phyloP scores from a whole-genome alignment of 306 rosid genomes.

The Cucurbita argyrosperma region DNA sequence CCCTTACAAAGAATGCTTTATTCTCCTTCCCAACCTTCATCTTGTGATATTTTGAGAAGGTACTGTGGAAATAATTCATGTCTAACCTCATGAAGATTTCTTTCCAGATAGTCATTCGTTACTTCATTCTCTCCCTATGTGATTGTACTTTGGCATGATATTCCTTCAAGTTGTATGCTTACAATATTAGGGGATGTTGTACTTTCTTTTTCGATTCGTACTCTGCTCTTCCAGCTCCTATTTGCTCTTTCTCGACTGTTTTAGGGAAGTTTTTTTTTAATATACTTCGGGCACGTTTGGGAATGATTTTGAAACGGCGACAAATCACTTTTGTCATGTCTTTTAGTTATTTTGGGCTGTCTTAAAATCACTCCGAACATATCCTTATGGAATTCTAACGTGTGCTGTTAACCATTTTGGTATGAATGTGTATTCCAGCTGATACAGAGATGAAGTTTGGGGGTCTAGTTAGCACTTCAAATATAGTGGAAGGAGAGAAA shows the following conservation, averaged over 20 bases:
- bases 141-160: not conserved
- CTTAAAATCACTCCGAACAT: no score
- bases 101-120: not conserved
- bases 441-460: conserved; percentile 70
- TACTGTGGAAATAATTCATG: not conserved
- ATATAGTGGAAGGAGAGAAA: conserved; percentile 49
- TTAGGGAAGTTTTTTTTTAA: not conserved
- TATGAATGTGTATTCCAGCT: conserved; percentile 31
- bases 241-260: not conserved
- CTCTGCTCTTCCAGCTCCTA: not conserved
- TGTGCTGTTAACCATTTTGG: not conserved
- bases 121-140: not conserved
- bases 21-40: no score
- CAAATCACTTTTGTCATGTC: no score
- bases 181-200: not conserved
- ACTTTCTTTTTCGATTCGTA: not conserved
- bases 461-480: conserved; percentile 80
- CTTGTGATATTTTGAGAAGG: no score
- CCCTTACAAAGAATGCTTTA: no score
- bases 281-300: not conserved
- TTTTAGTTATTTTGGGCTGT: no score
- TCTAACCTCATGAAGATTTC: not conserved
- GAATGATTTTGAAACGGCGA: no score
- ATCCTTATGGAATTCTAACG: not conserved
- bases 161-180: not conserved